Evolutionary conservation across 345 rosid genomes (phyloP).

Genomic region (Angophora floribunda): DNA sequence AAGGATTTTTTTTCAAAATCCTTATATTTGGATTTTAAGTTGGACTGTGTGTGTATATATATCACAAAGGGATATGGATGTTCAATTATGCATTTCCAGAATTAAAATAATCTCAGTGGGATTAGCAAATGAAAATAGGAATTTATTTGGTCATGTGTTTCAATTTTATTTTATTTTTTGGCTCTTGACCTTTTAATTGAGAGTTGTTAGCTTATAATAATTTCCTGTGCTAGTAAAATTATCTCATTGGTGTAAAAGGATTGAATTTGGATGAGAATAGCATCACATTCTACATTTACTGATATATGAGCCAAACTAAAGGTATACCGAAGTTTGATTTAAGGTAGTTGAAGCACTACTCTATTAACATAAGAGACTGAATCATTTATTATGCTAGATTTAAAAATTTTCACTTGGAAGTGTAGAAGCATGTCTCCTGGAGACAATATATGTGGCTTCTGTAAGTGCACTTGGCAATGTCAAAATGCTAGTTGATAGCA

Average conservation of each 20-base stretch:
- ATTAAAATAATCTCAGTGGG: neutral
- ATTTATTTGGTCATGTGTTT: neutral
- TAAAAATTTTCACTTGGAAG: neutral
- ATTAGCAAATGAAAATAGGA: neutral
- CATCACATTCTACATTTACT: neutral
- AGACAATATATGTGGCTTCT: neutral
- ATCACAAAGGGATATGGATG: neutral
- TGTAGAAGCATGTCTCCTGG: neutral
- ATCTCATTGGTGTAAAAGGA: neutral
- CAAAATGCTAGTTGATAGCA: neutral
- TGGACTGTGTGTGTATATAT: neutral
- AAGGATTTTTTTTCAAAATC: neutral
- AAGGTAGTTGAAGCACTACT: neutral
- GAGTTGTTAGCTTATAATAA: neutral
- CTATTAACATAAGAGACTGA: neutral
- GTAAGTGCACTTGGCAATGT: neutral
- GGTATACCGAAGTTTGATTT: neutral
- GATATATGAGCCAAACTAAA: neutral
- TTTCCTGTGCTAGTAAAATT: neutral
- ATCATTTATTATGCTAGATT: neutral
- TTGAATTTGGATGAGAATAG: neutral
- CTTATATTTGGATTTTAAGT: neutral
- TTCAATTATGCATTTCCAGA: neutral
- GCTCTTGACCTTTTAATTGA: neutral
- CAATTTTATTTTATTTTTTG: neutral